Evolutionary conservation across 257 asterid genomes (phyloP).

Genomic region (Lavandula angustifolia): DNA sequence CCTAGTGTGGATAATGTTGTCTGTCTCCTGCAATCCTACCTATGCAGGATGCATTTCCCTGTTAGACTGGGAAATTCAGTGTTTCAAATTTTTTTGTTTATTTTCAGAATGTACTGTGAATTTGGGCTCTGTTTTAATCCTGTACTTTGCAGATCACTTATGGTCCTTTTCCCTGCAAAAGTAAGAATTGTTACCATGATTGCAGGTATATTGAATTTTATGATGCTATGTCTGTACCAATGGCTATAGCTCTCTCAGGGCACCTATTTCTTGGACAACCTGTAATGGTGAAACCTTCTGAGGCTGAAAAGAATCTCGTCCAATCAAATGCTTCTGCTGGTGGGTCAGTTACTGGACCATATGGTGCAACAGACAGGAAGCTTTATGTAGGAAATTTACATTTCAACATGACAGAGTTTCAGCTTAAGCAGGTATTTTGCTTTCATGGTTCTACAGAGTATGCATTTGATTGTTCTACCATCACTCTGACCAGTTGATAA

Average conservation of each 20-base stretch:
- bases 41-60: constrained; percentile 2
- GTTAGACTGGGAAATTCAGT: background rate
- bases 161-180: constrained; percentile 1
- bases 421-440: constrained; percentile 80
- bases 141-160: constrained; percentile 1
- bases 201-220: constrained; percentile 92
- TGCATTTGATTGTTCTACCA: constrained; percentile 10
- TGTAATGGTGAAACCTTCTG: constrained; percentile 99
- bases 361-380: constrained; percentile 89
- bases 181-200: constrained; percentile 18
- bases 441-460: background rate
- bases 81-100: background rate
- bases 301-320: constrained; percentile 99
- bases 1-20: constrained; percentile 7
- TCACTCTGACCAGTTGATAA: background rate
- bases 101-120: background rate
- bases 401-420: constrained; percentile 90
- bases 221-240: constrained; percentile 96
- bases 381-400: constrained; percentile 94
- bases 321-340: constrained; percentile 76
- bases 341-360: constrained; percentile 76
- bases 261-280: constrained; percentile 95
- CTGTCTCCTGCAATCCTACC: no score
- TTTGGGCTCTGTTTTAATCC: constrained; percentile 4
- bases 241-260: constrained; percentile 96